Base-by-base conservation (phyloP, 2,329 filamentous ascomycete species). In the Trichoderma atroviride region DNA sequence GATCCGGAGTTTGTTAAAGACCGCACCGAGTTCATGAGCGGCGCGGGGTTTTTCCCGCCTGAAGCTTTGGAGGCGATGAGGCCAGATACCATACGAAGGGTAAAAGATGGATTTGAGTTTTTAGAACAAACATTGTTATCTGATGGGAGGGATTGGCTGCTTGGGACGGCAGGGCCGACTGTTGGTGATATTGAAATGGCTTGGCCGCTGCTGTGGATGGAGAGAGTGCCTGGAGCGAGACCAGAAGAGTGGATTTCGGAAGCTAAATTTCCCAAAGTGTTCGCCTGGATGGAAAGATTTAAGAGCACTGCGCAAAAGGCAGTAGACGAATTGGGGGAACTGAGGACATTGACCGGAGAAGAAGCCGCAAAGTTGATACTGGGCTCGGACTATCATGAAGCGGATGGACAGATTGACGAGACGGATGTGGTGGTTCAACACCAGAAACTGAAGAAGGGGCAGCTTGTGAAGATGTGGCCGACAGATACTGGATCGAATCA, bases 161-260 rank as follows among this genome's bases (percentile, higher is more conserved):
- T 89, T 6, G 82, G 80, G 5, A 85, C 83, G 0, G 74, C 83
- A 2, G 76, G 77, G n/a, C 87, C 88, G 2, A 84, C 81, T 2
- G 76, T 92, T 71, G 88, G 86, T 3, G 91, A 93, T 77, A 87
- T 93, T 71, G 88, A 93, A 79, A 87, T 86, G 55, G 79, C 90
- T 24, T 92, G 88, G 89, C 83, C 86, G 0, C 84, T 92, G 72
- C 84, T 89, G 77, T 93, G 91, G 91, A 77, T 92, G 2, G 76
- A 79, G 5, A 79, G 78, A 27, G 80, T 91, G 60, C 83, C 84
- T 16, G 84, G 84, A 7, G 85, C 85, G 19, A 81, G 91, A 53
- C 84, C 87, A 2, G 55, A 37, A 9, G 81, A 84, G 29, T 73
- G 83, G 6, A 83, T 92, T 71, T 85, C 84, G 2, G 75, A 80